These are phyloP conservation scores for Melaleuca quinquenervia DNA, from an alignment of 345 rosid species.

Conservation along the genomic window DNA sequence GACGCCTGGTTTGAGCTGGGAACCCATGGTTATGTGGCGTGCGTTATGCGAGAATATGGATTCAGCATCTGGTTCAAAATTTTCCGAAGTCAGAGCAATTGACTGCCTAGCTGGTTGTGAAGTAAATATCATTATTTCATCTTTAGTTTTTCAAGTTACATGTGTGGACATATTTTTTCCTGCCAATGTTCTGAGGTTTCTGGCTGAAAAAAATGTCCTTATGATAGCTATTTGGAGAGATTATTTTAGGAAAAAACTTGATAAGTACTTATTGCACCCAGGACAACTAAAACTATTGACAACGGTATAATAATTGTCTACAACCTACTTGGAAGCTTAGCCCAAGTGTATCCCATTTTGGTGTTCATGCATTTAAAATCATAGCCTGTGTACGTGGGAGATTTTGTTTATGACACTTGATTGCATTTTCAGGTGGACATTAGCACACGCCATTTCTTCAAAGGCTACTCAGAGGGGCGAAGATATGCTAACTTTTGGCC, in stretches of 20 bases:
- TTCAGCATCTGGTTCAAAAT: constrained; percentile 26
- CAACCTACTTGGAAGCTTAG: neutral
- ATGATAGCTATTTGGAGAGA: too few relatives aligned
- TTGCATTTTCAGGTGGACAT: constrained; percentile 49
- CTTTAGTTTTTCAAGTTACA: neutral
- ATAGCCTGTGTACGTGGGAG: neutral
- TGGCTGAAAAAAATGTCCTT: too few relatives aligned
- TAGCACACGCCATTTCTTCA: constrained; percentile 49
- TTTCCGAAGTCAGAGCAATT: constrained; percentile 59
- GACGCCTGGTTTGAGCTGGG: constrained; percentile 80
- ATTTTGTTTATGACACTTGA: neutral
- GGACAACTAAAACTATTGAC: neutral
- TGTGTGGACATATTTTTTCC: neutral
- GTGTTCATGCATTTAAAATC: neutral
- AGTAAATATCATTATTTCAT: neutral
- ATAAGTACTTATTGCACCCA: too few relatives aligned
- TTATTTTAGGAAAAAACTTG: too few relatives aligned
- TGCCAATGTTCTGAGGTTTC: neutral
- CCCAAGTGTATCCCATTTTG: neutral
- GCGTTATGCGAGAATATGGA: constrained; percentile 53
- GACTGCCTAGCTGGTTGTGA: constrained; percentile 41
- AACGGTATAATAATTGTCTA: too few relatives aligned
- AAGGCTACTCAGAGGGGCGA: constrained; percentile 78
- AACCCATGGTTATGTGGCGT: constrained; percentile 95
- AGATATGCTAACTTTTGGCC: constrained; percentile 73